Conservation (phyloP, 768 basidiomycete genomes). For the Boletus patriciae region DNA sequence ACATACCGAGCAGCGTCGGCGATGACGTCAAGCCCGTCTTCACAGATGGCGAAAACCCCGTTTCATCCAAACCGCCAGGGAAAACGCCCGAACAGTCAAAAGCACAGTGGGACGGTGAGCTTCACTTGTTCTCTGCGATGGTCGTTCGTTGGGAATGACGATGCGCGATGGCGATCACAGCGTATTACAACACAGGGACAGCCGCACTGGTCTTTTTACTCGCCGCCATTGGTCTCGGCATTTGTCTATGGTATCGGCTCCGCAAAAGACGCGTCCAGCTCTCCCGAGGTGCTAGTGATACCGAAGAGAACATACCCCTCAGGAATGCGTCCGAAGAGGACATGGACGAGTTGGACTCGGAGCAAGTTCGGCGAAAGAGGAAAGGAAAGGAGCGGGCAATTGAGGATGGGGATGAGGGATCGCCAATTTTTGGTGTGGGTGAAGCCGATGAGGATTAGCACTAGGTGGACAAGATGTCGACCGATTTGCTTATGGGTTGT, state of each 20-base stretch:
- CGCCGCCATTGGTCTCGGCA: conserved; percentile 62
- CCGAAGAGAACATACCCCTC: conserved; percentile 75
- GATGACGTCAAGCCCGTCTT: conserved; percentile 65
- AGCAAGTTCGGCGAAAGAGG: conserved; percentile 30
- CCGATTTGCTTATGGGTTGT: background rate
- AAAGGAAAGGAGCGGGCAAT: conserved; percentile 53
- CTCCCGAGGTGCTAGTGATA: background rate
- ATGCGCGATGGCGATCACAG: conserved; percentile 39
- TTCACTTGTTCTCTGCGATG: background rate
- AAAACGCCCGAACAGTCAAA: conserved; percentile 77
- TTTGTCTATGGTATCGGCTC: conserved; percentile 77
- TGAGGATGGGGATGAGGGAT: conserved; percentile 27
- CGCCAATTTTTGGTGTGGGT: conserved; percentile 58
- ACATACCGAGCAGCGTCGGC: conserved; percentile 80
- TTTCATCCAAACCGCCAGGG: conserved; percentile 37
- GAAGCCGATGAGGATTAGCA: conserved; percentile 45
- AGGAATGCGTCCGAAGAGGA: conserved; percentile 36
- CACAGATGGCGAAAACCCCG: conserved; percentile 43
- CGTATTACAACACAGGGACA: conserved; percentile 94
- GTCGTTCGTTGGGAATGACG: background rate
- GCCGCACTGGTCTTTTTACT: conserved; percentile 81
- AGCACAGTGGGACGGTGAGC: conserved; percentile 87
- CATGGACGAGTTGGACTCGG: conserved; percentile 48
- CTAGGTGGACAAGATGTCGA: conserved; percentile 17
- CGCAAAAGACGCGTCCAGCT: conserved; percentile 30